Percentiles rank a stretch among this genome's conserved stretches.
These are phyloP conservation scores for Glonium stellatum DNA, from an alignment of 495 filamentous ascomycete species.

Conservation along the genomic window DNA sequence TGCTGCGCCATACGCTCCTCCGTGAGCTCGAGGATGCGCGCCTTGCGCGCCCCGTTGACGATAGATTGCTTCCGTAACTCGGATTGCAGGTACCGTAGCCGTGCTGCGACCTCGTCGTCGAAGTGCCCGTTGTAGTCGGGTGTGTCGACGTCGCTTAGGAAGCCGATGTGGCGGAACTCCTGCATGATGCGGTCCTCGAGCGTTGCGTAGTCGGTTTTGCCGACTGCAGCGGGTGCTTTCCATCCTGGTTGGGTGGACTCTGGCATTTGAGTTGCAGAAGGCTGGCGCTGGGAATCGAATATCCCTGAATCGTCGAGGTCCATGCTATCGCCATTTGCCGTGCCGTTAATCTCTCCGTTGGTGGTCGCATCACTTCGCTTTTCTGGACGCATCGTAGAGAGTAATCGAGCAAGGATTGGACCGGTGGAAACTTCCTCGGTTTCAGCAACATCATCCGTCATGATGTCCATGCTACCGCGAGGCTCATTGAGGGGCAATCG, in stretches of 20 bases:
- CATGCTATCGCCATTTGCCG: constrained; percentile 46
- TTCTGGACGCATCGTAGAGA: constrained; percentile 77
- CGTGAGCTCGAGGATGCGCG: constrained; percentile 73
- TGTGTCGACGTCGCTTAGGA: constrained; percentile 61
- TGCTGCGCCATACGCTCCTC: constrained; percentile 89
- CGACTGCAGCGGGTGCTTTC: constrained; percentile 41
- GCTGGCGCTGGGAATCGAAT: constrained; percentile 40
- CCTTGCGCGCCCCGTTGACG: constrained; percentile 82
- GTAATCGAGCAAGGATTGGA: constrained; percentile 73
- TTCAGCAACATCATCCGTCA: constrained; percentile 78
- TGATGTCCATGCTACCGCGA: constrained; percentile 72
- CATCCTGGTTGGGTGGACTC: constrained; percentile 57
- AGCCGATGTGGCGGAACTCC: constrained; percentile 89
- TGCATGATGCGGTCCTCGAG: constrained; percentile 85
- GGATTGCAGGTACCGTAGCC: constrained; percentile 74
- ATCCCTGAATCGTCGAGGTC: constrained; percentile 32
- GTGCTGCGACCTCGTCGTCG: constrained; percentile 91
- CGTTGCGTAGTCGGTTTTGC: constrained; percentile 71
- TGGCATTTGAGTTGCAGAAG: constrained; percentile 69
- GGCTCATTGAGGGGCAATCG: constrained; percentile 66
- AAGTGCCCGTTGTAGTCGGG: constrained; percentile 78
- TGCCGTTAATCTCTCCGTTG: constrained; percentile 45
- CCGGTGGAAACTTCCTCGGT: constrained; percentile 88
- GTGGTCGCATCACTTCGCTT: constrained; percentile 53
- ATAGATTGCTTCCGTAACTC: constrained; percentile 74